Percentiles rank a stretch among this genome's conserved stretches.
phyloP scores from a whole-genome alignment of 257 asterid species.

The Ehretia macrophylla region DNA sequence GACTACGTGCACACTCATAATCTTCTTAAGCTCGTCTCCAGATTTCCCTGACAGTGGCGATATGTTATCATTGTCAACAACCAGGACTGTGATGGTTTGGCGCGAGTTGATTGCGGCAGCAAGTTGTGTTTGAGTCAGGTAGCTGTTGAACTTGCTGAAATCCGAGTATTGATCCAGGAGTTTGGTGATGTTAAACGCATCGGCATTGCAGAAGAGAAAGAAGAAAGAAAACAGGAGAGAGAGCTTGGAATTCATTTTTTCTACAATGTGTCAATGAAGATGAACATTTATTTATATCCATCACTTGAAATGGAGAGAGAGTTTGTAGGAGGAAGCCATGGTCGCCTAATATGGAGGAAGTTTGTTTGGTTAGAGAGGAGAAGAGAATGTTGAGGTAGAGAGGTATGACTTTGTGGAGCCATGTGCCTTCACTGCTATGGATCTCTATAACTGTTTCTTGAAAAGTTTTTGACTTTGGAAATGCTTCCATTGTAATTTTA shows the following conservation, averaged over 20 bases:
- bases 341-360: constrained; percentile 9
- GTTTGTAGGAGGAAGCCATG: background rate
- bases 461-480: too few relatives aligned
- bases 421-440: background rate
- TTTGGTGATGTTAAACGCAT: constrained; percentile 52
- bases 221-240: constrained; percentile 30
- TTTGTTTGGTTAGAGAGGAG: constrained; percentile 8
- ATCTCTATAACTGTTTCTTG: too few relatives aligned
- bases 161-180: constrained; percentile 35
- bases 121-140: constrained; percentile 45
- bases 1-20: constrained; percentile 47
- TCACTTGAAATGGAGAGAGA: background rate
- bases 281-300: constrained; percentile 6
- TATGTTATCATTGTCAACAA: constrained; percentile 36
- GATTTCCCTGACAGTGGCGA: constrained; percentile 31
- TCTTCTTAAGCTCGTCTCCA: constrained; percentile 10
- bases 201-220: constrained; percentile 23
- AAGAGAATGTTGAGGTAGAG: background rate
- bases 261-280: background rate
- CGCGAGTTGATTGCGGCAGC: constrained; percentile 41
- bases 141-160: constrained; percentile 50
- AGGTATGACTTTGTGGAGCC: background rate
- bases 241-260: constrained; percentile 29
- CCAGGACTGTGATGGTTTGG: constrained; percentile 47
- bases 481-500: too few relatives aligned